A percentile compares a stretch with the other conserved stretches of the same genome.
phyloP scores from a whole-genome alignment of 176 grass and related monocot species.

The Phragmites australis region DNA sequence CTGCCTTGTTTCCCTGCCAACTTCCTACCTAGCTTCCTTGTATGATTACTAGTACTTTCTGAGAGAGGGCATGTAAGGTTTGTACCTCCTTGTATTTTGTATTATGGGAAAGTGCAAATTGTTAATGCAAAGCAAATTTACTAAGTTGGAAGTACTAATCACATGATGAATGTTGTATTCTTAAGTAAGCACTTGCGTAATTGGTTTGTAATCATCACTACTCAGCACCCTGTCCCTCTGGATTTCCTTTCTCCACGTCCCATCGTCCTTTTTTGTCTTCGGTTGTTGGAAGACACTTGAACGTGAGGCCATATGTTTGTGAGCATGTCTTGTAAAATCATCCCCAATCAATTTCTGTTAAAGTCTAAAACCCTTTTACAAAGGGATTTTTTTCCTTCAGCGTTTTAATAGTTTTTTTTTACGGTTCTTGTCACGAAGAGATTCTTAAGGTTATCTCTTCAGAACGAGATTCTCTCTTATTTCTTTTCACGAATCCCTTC shows the following conservation, averaged over 20 bases:
- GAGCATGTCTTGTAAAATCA: too few relatives aligned
- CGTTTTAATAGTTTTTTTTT: too few relatives aligned
- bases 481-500: too few relatives aligned
- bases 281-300: background rate
- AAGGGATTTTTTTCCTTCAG: too few relatives aligned
- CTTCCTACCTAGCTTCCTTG: constrained; percentile 30
- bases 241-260: constrained; percentile 28
- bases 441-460: too few relatives aligned
- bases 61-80: too few relatives aligned
- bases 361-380: too few relatives aligned
- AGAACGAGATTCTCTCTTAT: too few relatives aligned
- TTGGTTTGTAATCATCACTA: constrained; percentile 20
- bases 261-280: background rate
- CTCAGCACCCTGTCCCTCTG: background rate
- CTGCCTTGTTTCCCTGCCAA: constrained; percentile 34
- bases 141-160: background rate
- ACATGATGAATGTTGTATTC: background rate
- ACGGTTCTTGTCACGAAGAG: too few relatives aligned
- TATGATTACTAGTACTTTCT: constrained; percentile 38
- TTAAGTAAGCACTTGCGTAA: background rate
- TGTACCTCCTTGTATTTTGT: too few relatives aligned
- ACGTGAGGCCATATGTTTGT: background rate
- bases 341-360: too few relatives aligned
- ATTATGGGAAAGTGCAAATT: too few relatives aligned
- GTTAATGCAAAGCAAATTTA: background rate